Percentiles rank a stretch among this genome's conserved stretches.
Evolutionary conservation across 2,329 filamentous ascomycete species (phyloP).

Genomic region (Bisporella sp.): DNA sequence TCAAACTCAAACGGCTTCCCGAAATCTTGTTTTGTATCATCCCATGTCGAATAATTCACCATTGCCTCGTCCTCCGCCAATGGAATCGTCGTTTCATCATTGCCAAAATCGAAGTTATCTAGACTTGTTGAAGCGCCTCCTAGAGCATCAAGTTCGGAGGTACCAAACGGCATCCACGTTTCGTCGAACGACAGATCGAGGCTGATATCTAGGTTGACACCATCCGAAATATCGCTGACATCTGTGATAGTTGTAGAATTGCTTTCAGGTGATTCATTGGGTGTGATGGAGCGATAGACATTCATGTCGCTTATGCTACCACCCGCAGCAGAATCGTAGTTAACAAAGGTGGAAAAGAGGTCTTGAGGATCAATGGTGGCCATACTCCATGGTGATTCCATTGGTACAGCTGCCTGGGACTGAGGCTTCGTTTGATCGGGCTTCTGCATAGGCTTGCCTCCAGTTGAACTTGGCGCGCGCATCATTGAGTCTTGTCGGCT

Average conservation of each 20-base stretch:
- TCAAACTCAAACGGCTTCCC: constrained; percentile 48
- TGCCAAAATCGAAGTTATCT: constrained; percentile 28
- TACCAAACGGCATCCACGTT: constrained; percentile 39
- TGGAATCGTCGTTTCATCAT: constrained; percentile 20
- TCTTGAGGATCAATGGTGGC: constrained; percentile 47
- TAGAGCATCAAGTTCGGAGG: constrained; percentile 31
- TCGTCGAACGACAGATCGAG: constrained; percentile 29
- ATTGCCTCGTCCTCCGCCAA: constrained; percentile 18
- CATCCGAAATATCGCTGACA: constrained; percentile 54
- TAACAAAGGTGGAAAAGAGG: constrained; percentile 35
- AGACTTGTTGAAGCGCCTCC: constrained; percentile 33
- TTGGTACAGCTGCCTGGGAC: not conserved
- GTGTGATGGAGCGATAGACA: constrained; percentile 48
- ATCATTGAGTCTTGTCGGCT: constrained; percentile 43
- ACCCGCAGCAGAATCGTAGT: constrained; percentile 34
- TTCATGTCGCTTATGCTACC: constrained; percentile 47
- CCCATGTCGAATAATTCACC: constrained; percentile 33
- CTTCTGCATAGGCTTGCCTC: not conserved
- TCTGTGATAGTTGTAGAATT: constrained; percentile 54
- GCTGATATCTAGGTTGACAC: constrained; percentile 45
- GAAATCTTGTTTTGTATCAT: constrained; percentile 44
- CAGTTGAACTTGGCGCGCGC: constrained; percentile 36
- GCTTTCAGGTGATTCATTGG: constrained; percentile 59
- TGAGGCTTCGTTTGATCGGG: constrained; percentile 29
- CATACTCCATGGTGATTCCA: constrained; percentile 32